Evolutionary conservation across 2,329 filamentous ascomycete genomes (phyloP).

Genomic region (Alternaria postmessia): DNA sequence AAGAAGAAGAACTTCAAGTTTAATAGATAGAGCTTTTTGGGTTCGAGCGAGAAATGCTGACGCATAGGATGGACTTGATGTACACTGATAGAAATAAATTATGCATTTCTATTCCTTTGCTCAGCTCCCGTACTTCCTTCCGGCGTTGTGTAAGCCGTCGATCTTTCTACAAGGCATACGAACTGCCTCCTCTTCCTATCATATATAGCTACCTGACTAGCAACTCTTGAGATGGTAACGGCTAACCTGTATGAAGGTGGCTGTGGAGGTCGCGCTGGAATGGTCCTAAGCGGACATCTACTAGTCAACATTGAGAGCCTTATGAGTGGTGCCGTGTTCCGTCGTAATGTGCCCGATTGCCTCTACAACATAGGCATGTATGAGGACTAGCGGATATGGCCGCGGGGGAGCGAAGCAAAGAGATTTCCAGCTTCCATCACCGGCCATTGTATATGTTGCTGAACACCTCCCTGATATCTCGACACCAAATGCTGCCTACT

Average conservation of each 20-base stretch:
- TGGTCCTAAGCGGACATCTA: not conserved
- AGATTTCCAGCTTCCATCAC: not conserved
- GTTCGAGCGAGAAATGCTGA: not conserved
- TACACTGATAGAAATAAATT: not conserved
- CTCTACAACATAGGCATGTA: not conserved
- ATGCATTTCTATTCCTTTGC: not conserved
- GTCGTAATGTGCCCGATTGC: not conserved
- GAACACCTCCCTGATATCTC: not conserved
- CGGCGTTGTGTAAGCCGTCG: not conserved
- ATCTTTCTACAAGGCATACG: not conserved
- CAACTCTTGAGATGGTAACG: not conserved
- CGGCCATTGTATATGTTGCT: not conserved
- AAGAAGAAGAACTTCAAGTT: not conserved
- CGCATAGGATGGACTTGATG: not conserved
- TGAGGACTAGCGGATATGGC: not conserved
- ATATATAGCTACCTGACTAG: not conserved
- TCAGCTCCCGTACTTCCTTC: not conserved
- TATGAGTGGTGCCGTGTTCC: not conserved
- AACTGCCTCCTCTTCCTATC: not conserved
- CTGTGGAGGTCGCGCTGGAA: not conserved
- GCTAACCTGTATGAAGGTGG: not conserved
- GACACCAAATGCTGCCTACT: not conserved
- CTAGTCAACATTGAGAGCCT: not conserved
- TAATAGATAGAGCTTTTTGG: not conserved
- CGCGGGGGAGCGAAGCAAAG: not conserved